Conservation (phyloP, 192 early-diverging fungal genomes). For the Allomyces macrogynus region DNA sequence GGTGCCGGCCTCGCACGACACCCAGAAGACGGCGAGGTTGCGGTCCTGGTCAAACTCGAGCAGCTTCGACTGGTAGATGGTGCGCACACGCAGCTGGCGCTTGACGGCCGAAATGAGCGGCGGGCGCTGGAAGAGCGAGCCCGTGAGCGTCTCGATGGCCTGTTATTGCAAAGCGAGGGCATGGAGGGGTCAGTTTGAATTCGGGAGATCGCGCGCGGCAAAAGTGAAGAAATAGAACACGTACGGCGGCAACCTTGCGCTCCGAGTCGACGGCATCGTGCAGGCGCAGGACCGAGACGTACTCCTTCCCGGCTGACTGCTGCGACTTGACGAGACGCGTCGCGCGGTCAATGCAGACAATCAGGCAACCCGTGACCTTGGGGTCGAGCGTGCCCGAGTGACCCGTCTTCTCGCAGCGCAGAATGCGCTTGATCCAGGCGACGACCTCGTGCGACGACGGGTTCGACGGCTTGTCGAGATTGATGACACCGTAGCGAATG, state of each 20-base stretch:
- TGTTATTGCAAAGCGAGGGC: slow-evolving; percentile 4
- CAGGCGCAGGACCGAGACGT: slow-evolving; percentile 83
- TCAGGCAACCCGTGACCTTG: slow-evolving; percentile 97
- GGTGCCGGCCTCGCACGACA: slow-evolving; percentile 94
- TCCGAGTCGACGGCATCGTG: slow-evolving; percentile 83
- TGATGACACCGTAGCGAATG: slow-evolving; percentile 87
- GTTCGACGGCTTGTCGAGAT: slow-evolving; percentile 98
- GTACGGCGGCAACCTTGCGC: slow-evolving; percentile 56
- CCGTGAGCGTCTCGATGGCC: slow-evolving; percentile 88
- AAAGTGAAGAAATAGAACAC: neutral
- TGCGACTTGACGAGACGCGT: slow-evolving; percentile 98
- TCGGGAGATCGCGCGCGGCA: neutral
- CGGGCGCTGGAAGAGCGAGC: slow-evolving; percentile 96
- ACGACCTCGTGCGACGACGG: slow-evolving; percentile 99
- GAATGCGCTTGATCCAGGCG: slow-evolving; percentile 95
- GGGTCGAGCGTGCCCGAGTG: slow-evolving; percentile 97
- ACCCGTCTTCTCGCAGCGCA: slow-evolving; percentile 93
- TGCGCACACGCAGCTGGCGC: slow-evolving; percentile 95
- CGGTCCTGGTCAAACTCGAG: slow-evolving; percentile 93
- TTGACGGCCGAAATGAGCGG: slow-evolving; percentile 98
- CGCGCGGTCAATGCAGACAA: slow-evolving; percentile 96
- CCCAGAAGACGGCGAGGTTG: slow-evolving; percentile 93
- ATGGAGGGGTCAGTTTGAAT: slow-evolving; percentile 1
- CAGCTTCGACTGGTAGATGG: slow-evolving; percentile 89
- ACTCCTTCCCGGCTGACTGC: slow-evolving; percentile 98